phyloP scores from a whole-genome alignment of 129 eudicot species.

The Lactuca saligna region DNA sequence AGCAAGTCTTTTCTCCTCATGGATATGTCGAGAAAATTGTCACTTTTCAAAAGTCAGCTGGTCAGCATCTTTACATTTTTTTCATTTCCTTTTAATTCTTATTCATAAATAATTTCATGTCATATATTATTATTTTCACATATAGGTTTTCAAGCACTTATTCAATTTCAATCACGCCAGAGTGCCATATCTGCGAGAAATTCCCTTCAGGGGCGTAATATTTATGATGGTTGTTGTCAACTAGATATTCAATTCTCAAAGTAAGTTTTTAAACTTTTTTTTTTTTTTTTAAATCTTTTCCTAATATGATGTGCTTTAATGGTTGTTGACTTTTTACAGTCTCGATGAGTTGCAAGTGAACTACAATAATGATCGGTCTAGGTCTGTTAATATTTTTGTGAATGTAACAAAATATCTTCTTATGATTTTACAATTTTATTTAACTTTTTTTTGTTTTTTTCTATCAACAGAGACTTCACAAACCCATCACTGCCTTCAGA shows the following conservation, averaged over 20 bases:
- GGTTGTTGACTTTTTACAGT: conserved; percentile 42
- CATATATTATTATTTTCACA: conserved; percentile 11
- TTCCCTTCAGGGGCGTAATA: conserved; percentile 98
- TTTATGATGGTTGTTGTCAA: conserved; percentile 98
- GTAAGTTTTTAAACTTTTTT: conserved; percentile 41
- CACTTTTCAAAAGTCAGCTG: conserved; percentile 99
- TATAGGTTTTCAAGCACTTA: conserved; percentile 93
- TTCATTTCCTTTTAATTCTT: conserved; percentile 16
- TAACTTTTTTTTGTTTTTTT: not conserved
- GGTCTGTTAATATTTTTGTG: conserved; percentile 41
- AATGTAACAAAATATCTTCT: not conserved
- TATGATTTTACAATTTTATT: conserved; percentile 15
- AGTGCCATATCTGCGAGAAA: conserved; percentile 81
- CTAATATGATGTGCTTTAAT: not conserved
- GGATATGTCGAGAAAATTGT: conserved; percentile 98
- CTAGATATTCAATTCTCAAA: conserved; percentile 95
- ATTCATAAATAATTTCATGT: conserved; percentile 14
- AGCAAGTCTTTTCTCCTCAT: conserved; percentile 99
- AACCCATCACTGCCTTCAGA: conserved; percentile 90
- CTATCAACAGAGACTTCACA: conserved; percentile 72
- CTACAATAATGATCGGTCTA: conserved; percentile 90
- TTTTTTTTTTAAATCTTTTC: not conserved
- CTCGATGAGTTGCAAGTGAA: conserved; percentile 98
- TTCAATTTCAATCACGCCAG: conserved; percentile 75
- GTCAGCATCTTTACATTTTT: conserved; percentile 70